A percentile compares a stretch with the other conserved stretches of the same genome.
phyloP scores from a whole-genome alignment of 2,329 filamentous ascomycete genomes.

The Aureobasidium sp. region DNA sequence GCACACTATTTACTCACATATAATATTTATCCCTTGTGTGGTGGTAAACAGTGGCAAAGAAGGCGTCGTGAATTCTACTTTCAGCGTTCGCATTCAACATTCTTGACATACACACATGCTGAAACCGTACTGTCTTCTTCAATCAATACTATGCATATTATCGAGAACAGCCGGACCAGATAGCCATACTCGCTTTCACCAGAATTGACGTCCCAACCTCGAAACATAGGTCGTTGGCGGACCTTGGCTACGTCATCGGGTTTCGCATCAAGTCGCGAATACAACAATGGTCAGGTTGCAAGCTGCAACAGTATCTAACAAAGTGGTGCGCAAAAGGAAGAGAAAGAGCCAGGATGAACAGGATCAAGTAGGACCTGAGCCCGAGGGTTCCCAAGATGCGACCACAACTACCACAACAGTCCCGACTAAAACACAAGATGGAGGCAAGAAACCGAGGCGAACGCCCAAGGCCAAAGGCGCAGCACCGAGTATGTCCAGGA shows the following conservation, averaged over 20 bases:
- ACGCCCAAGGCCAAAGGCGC: constrained; percentile 33
- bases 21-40: not conserved
- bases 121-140: not conserved
- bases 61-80: not conserved
- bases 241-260: constrained; percentile 1
- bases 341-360: constrained; percentile 19
- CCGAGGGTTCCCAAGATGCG: constrained; percentile 11
- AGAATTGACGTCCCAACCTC: not conserved
- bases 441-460: constrained; percentile 46
- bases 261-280: not conserved
- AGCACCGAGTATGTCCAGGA: constrained; percentile 28
- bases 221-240: not conserved
- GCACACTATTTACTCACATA: not conserved
- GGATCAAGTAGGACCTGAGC: constrained; percentile 17
- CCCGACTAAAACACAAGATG: constrained; percentile 52
- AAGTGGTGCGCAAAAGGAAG: constrained; percentile 41
- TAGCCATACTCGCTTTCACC: not conserved
- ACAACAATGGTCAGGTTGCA: constrained; percentile 39
- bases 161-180: not conserved
- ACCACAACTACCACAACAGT: constrained; percentile 37
- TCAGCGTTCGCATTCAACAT: not conserved
- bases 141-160: not conserved
- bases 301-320: constrained; percentile 43
- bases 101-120: not conserved
- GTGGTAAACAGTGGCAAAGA: not conserved